Evolutionary conservation across 345 rosid genomes (phyloP).

Genomic region (Sonneratia alba): DNA sequence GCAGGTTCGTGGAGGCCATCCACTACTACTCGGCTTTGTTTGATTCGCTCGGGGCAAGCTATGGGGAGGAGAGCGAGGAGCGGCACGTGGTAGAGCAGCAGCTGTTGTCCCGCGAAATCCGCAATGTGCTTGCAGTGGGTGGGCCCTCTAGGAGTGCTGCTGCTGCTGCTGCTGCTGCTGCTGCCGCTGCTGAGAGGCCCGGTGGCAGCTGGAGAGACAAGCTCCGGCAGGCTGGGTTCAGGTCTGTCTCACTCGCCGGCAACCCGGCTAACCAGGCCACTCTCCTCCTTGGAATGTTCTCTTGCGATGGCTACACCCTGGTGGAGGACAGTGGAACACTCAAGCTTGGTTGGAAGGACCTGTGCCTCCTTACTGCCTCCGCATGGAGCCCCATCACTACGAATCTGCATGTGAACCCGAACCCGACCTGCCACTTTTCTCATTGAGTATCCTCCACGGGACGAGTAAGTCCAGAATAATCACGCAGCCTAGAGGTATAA

Average conservation of each 20-base stretch:
- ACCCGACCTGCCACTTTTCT: constrained; percentile 12
- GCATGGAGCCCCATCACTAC: constrained; percentile 73
- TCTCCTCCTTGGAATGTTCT: constrained; percentile 81
- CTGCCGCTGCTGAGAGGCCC: constrained; percentile 24
- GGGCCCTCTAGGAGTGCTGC: constrained; percentile 76
- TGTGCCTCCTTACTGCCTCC: constrained; percentile 93
- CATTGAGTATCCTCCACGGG: constrained; percentile 1
- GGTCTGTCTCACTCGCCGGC: constrained; percentile 69
- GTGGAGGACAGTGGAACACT: constrained; percentile 90
- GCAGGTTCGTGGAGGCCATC: constrained; percentile 92
- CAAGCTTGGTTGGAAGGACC: constrained; percentile 98
- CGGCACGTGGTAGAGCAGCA: constrained; percentile 96
- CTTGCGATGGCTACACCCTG: constrained; percentile 87
- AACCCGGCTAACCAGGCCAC: constrained; percentile 95
- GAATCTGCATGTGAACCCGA: constrained; percentile 3
- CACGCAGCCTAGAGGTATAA: neutral
- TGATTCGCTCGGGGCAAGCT: constrained; percentile 89
- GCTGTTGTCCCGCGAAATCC: constrained; percentile 76
- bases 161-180: constrained; percentile 5
- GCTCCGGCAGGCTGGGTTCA: constrained; percentile 77
- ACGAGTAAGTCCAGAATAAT: neutral
- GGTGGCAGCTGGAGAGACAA: constrained; percentile 86
- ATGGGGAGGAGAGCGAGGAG: constrained; percentile 96
- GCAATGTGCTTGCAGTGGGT: constrained; percentile 77
- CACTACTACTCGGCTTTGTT: constrained; percentile 96